phyloP scores from a whole-genome alignment of 1,284 basidiomycete genomes.

The Cryptococcus hybrid region DNA sequence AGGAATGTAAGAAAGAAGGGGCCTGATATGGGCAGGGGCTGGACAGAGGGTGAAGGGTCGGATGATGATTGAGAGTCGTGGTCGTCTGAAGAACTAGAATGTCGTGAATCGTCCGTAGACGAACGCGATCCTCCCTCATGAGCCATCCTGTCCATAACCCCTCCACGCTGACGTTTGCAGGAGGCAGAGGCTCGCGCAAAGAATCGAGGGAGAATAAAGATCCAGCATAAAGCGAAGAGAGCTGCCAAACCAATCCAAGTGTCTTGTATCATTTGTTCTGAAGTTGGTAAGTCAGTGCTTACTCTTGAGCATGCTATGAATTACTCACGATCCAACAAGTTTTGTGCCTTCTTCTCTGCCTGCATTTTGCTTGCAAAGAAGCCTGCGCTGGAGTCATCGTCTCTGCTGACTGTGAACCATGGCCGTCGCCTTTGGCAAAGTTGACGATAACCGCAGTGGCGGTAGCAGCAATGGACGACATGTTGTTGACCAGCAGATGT shows the following conservation, averaged over 20 bases:
- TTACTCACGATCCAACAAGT: too few relatives aligned
- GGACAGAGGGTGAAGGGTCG: neutral
- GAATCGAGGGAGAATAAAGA: slow-evolving; percentile 6
- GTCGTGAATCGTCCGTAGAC: slow-evolving; percentile 1
- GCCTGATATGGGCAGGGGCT: slow-evolving; percentile 39
- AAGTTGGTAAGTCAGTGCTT: too few relatives aligned
- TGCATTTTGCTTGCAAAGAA: too few relatives aligned
- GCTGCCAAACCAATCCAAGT: neutral
- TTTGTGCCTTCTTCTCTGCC: too few relatives aligned
- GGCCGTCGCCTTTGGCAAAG: too few relatives aligned
- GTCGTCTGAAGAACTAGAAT: slow-evolving; percentile 5
- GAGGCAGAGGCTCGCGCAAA: neutral
- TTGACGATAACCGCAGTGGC: neutral
- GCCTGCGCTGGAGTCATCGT: too few relatives aligned
- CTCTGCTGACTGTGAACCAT: too few relatives aligned
- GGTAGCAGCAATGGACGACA: neutral
- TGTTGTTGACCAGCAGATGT: neutral
- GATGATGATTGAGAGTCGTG: slow-evolving; percentile 1
- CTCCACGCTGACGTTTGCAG: neutral
- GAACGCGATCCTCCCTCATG: neutral
- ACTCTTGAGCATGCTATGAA: too few relatives aligned
- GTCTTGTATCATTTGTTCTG: too few relatives aligned
- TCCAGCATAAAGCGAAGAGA: slow-evolving; percentile 1
- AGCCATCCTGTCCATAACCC: neutral
- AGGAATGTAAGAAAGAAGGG: slow-evolving; percentile 29